Conservation (phyloP, 179 eudicot species). For the Nepenthes alata region DNA sequence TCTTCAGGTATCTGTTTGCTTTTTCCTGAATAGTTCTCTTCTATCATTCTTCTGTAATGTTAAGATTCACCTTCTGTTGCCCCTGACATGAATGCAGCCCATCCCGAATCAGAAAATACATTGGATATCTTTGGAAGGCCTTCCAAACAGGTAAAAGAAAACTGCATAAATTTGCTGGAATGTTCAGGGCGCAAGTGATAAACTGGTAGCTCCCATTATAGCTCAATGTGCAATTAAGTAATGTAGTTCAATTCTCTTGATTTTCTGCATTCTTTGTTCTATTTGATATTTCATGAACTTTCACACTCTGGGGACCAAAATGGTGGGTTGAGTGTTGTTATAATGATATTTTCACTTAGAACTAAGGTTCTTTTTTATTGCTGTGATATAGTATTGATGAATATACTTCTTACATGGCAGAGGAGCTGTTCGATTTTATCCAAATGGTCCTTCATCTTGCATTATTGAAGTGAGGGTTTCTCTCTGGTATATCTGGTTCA, state of each 20-base stretch:
- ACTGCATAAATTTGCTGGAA: neutral
- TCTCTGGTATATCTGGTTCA: neutral
- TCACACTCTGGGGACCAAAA: no score
- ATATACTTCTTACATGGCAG: slow-evolving; percentile 36
- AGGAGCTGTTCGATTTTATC: slow-evolving; percentile 93
- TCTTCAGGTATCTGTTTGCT: slow-evolving; percentile 53
- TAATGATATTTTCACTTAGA: neutral
- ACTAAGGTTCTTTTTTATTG: neutral
- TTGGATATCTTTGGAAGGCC: slow-evolving; percentile 95
- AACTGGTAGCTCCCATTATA: neutral
- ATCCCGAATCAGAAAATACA: slow-evolving; percentile 91
- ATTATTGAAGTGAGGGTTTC: slow-evolving; percentile 61
- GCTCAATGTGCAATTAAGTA: neutral
- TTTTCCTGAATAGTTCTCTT: no score
- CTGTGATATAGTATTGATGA: slow-evolving; percentile 5
- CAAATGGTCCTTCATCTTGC: slow-evolving; percentile 79
- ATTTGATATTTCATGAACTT: no score
- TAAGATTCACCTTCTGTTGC: neutral
- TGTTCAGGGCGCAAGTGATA: neutral
- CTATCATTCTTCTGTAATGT: neutral
- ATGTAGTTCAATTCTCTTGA: no score
- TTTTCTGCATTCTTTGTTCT: no score
- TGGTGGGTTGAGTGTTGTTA: neutral
- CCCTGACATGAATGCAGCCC: slow-evolving; percentile 41
- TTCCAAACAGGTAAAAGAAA: slow-evolving; percentile 62